Conservation (phyloP, 2,329 filamentous ascomycete species). For the Monilinia aucupariae region DNA sequence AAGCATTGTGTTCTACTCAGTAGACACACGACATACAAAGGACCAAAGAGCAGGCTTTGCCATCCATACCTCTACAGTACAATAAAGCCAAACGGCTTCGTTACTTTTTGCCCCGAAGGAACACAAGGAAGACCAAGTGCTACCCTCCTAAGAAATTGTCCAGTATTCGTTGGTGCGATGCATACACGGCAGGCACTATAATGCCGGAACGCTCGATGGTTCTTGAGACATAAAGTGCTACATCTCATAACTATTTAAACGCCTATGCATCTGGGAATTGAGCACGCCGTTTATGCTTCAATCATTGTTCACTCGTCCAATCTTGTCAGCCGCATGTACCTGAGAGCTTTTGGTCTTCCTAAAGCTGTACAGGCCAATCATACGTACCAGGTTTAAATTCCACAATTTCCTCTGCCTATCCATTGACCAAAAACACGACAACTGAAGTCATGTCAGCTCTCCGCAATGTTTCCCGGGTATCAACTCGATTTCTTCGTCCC, state of each 20-base stretch:
- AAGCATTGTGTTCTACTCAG: background rate
- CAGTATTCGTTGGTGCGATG: too few relatives aligned
- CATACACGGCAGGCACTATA: background rate
- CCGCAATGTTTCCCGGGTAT: slow-evolving; percentile 4
- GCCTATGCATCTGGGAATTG: background rate
- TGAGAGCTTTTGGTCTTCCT: background rate
- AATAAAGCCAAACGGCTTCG: background rate
- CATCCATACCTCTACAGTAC: background rate
- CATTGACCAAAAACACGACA: background rate
- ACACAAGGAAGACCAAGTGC: background rate
- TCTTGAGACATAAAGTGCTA: background rate
- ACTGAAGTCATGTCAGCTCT: background rate
- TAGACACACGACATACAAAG: background rate
- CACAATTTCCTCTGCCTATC: background rate
- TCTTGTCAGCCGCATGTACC: background rate
- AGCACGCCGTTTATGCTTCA: background rate
- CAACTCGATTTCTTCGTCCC: slow-evolving; percentile 1
- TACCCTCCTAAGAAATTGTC: background rate
- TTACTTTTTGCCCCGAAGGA: background rate
- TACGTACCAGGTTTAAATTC: background rate
- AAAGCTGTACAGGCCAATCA: background rate
- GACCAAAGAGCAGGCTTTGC: background rate
- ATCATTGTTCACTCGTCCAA: background rate
- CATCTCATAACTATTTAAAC: background rate
- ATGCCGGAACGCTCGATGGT: background rate